These are phyloP conservation scores for Starmerella cellae DNA, from an alignment of 805 yeast species.

Conservation along the genomic window DNA sequence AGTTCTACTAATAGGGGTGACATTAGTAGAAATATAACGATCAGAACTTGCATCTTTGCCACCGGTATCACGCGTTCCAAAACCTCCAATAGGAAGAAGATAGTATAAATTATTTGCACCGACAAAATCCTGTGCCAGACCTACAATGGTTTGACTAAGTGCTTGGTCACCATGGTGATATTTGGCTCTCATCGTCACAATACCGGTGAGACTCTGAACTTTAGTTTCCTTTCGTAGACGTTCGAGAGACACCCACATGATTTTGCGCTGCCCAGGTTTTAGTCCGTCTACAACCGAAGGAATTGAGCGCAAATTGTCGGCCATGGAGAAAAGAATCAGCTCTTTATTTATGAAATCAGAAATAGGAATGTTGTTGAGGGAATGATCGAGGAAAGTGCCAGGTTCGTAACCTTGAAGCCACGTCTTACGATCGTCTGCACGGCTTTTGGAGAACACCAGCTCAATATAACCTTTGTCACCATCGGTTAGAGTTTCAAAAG, in stretches of 20 bases:
- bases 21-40: slow-evolving; percentile 85
- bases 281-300: slow-evolving; percentile 91
- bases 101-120: slow-evolving; percentile 83
- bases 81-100: slow-evolving; percentile 82
- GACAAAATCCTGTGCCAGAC: slow-evolving; percentile 86
- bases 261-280: slow-evolving; percentile 95
- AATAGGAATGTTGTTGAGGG: slow-evolving; percentile 64
- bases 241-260: slow-evolving; percentile 74
- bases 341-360: slow-evolving; percentile 91
- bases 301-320: slow-evolving; percentile 89
- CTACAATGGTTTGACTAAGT: slow-evolving; percentile 76
- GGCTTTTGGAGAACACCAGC: slow-evolving; percentile 84
- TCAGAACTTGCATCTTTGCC: slow-evolving; percentile 99
- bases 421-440: slow-evolving; percentile 93
- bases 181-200: slow-evolving; percentile 74
- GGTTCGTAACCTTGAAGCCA: slow-evolving; percentile 88
- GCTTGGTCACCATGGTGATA: slow-evolving; percentile 94
- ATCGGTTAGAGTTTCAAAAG: slow-evolving; percentile 66
- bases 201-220: slow-evolving; percentile 83
- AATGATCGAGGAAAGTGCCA: slow-evolving; percentile 82
- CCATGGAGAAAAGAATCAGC: slow-evolving; percentile 86
- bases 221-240: slow-evolving; percentile 66
- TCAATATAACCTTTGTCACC: slow-evolving; percentile 66
- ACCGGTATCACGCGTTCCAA: slow-evolving; percentile 92
- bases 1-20: slow-evolving; percentile 58